phyloP scores from a whole-genome alignment of 352 stramenopile genomes.

The Pilasporangium apinafurcum region DNA sequence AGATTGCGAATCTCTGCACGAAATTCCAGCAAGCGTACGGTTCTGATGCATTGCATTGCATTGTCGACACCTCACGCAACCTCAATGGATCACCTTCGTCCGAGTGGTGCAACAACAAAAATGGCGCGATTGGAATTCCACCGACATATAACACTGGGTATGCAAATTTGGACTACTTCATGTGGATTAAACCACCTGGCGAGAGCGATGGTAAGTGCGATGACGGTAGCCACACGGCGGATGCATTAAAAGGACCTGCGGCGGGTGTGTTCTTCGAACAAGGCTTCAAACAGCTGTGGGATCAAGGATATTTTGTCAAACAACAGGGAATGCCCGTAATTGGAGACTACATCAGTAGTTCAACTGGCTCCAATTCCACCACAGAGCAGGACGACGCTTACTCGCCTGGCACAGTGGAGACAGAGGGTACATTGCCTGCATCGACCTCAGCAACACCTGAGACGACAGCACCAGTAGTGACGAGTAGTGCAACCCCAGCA shows the following conservation, averaged over 20 bases:
- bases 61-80: slow-evolving; percentile 66
- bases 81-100: slow-evolving; percentile 21
- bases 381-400: too few relatives aligned
- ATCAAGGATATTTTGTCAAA: slow-evolving; percentile 65
- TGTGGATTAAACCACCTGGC: slow-evolving; percentile 62
- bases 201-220: slow-evolving; percentile 63
- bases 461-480: too few relatives aligned
- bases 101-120: slow-evolving; percentile 71
- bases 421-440: too few relatives aligned
- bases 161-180: slow-evolving; percentile 52
- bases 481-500: too few relatives aligned
- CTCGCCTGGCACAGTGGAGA: too few relatives aligned
- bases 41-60: slow-evolving; percentile 34
- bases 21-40: slow-evolving; percentile 47
- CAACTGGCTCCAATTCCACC: too few relatives aligned
- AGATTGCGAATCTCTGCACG: slow-evolving; percentile 37
- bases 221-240: slow-evolving; percentile 16
- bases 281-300: slow-evolving; percentile 47
- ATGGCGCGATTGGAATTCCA: slow-evolving; percentile 45
- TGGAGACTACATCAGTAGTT: too few relatives aligned
- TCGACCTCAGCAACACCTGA: too few relatives aligned
- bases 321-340: too few relatives aligned
- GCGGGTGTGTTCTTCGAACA: slow-evolving; percentile 54
- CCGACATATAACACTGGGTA: slow-evolving; percentile 40
- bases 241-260: slow-evolving; percentile 23